Evolutionary conservation across 2,329 filamentous ascomycete species (phyloP).

Genomic region (Apiospora phragmitis): DNA sequence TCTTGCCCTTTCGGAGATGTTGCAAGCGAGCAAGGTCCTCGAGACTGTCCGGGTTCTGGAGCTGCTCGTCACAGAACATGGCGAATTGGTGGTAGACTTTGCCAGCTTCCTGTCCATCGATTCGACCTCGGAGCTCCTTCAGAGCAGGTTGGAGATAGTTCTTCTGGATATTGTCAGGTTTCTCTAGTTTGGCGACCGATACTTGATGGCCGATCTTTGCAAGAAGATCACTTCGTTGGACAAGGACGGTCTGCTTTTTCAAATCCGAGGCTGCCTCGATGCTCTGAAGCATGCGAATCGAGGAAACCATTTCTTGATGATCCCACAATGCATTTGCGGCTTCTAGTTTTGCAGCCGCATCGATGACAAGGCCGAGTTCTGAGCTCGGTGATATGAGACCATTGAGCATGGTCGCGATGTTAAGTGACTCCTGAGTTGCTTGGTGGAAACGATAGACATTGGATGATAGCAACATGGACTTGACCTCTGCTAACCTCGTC

Average conservation of each 20-base stretch:
- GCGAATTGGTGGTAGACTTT: conserved; percentile 95
- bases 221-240: conserved; percentile 77
- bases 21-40: conserved; percentile 83
- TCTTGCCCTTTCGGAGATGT: conserved; percentile 77
- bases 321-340: conserved; percentile 91
- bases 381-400: conserved; percentile 72
- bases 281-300: conserved; percentile 83
- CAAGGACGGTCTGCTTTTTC: conserved; percentile 67
- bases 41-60: conserved; percentile 80
- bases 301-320: conserved; percentile 84
- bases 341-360: conserved; percentile 77
- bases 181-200: conserved; percentile 86
- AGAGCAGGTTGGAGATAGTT: conserved; percentile 85
- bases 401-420: conserved; percentile 80
- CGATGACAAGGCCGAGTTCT: conserved; percentile 71
- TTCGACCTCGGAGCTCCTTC: conserved; percentile 71
- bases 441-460: conserved; percentile 77
- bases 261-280: conserved; percentile 64
- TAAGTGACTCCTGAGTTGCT: conserved; percentile 82
- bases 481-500: conserved; percentile 71
- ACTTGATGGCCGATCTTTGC: conserved; percentile 87
- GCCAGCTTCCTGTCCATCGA: conserved; percentile 72
- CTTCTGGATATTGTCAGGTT: conserved; percentile 85
- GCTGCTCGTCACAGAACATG: conserved; percentile 89
- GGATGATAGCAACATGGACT: conserved; percentile 75